Percentiles rank a stretch among this genome's conserved stretches.
phyloP scores from a whole-genome alignment of 345 rosid species.

The Populus euphratica region DNA sequence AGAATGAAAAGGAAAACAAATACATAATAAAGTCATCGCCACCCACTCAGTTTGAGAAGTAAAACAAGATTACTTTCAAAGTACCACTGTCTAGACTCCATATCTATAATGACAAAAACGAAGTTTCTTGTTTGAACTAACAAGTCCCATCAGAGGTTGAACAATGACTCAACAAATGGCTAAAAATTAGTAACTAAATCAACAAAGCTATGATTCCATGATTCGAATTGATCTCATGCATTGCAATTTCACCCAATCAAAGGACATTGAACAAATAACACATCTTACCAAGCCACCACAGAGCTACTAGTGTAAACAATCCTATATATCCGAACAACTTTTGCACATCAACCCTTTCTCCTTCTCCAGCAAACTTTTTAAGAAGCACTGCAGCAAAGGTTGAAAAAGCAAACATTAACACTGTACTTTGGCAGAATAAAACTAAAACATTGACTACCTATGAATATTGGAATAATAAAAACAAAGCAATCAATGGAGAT shows the following conservation, averaged over 20 bases:
- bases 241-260: background rate
- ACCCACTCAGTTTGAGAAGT: background rate
- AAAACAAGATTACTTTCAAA: background rate
- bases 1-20: background rate
- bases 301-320: slow-evolving; percentile 88
- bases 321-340: slow-evolving; percentile 97
- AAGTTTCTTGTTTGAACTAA: background rate
- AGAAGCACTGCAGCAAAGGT: slow-evolving; percentile 74
- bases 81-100: background rate
- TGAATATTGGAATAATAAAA: background rate
- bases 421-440: slow-evolving; percentile 2
- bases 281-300: slow-evolving; percentile 97
- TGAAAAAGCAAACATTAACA: slow-evolving; percentile 1
- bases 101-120: background rate
- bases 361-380: slow-evolving; percentile 94
- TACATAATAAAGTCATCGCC: background rate
- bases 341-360: slow-evolving; percentile 88
- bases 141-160: background rate
- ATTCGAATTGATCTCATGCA: background rate
- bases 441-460: background rate
- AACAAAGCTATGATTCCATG: background rate
- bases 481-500: background rate
- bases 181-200: background rate
- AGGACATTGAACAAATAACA: slow-evolving; percentile 1
- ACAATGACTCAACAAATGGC: background rate